These are phyloP conservation scores for Sisymbrium irio DNA, from an alignment of 345 rosid species.

Conservation along the genomic window DNA sequence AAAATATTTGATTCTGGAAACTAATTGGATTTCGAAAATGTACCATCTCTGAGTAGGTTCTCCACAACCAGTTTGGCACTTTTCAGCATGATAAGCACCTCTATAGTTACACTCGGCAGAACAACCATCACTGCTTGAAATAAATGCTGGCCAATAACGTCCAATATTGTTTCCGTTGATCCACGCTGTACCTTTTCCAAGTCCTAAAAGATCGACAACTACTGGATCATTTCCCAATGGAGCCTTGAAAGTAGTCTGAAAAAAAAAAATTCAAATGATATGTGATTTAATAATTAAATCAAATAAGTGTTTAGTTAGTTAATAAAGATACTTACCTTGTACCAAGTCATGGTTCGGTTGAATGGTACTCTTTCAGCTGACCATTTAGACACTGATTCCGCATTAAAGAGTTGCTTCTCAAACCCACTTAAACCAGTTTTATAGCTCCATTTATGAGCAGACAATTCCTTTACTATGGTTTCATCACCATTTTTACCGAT, in stretches of 20 bases:
- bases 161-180: constrained; percentile 50
- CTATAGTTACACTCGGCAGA: constrained; percentile 38
- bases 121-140: constrained; percentile 37
- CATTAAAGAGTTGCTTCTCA: constrained; percentile 15
- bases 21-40: neutral
- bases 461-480: constrained; percentile 43
- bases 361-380: constrained; percentile 29
- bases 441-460: constrained; percentile 52
- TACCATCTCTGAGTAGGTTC: constrained; percentile 57
- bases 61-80: constrained; percentile 44
- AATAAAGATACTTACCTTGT: constrained; percentile 40
- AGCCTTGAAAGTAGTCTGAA: constrained; percentile 45
- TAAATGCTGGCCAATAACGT: constrained; percentile 47
- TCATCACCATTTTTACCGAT: constrained; percentile 40
- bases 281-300: neutral
- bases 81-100: constrained; percentile 30
- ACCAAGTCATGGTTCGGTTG: constrained; percentile 54
- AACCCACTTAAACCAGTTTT: constrained; percentile 51
- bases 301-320: neutral
- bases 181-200: constrained; percentile 73
- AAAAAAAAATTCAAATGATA: neutral
- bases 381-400: constrained; percentile 29
- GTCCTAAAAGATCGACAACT: constrained; percentile 53
- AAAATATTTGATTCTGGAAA: neutral
- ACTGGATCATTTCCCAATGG: constrained; percentile 53